phyloP scores from a whole-genome alignment of 192 early-diverging fungal species.

The Backusella luteola region DNA sequence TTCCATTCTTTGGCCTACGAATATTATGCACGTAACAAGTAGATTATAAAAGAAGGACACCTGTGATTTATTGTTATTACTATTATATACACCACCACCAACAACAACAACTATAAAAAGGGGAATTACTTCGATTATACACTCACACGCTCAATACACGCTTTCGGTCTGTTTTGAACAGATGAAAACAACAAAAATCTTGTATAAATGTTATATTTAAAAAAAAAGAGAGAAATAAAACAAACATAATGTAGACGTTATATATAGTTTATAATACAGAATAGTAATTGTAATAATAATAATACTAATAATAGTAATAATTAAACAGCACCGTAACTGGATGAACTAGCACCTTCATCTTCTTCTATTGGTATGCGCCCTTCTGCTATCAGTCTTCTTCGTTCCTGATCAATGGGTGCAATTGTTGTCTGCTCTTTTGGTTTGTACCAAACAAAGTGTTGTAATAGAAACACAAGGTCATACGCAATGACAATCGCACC shows the following conservation, averaged over 20 bases:
- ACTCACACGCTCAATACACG: background rate
- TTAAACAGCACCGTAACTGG: background rate
- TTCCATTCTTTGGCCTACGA: constrained; percentile 90
- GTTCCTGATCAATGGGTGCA: background rate
- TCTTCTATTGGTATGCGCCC: background rate
- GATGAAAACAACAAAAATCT: background rate
- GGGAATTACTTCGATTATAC: background rate
- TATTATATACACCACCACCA: background rate
- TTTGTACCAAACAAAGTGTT: constrained; percentile 75
- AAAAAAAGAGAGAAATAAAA: background rate
- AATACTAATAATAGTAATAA: background rate
- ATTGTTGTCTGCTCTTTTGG: background rate
- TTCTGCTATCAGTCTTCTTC: background rate
- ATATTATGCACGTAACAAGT: constrained; percentile 70
- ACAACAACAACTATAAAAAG: background rate
- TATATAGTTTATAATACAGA: background rate
- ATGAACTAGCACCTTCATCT: background rate
- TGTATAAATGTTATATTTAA: background rate
- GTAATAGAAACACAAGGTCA: constrained; percentile 74
- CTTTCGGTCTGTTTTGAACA: background rate
- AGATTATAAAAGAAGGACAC: background rate
- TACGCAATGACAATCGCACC: constrained; percentile 76
- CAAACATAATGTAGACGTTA: background rate
- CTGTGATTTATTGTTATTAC: background rate
- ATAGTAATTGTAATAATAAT: background rate